Conservation (phyloP, 2,329 filamentous ascomycete species). For the Stromatinia cepivora region DNA sequence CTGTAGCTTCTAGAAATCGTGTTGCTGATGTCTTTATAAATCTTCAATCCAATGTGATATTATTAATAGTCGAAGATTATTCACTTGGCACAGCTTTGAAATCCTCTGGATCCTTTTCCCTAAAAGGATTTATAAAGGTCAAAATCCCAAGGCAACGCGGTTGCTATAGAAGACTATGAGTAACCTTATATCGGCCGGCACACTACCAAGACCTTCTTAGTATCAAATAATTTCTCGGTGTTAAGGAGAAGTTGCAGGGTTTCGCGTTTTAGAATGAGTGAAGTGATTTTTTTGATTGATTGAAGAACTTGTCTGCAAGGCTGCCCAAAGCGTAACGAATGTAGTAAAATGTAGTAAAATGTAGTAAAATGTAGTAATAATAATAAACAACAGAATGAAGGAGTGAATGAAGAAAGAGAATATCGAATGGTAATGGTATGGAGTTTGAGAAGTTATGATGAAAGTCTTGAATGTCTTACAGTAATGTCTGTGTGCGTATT, state of each 20-base stretch:
- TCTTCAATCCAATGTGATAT: neutral
- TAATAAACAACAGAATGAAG: neutral
- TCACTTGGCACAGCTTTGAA: slow-evolving; percentile 1
- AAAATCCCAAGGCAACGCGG: slow-evolving; percentile 22
- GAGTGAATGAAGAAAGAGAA: neutral
- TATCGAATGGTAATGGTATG: neutral
- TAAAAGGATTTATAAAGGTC: neutral
- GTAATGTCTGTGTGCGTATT: neutral
- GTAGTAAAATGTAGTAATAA: neutral
- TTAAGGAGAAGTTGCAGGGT: slow-evolving; percentile 22
- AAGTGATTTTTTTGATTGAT: slow-evolving; percentile 16
- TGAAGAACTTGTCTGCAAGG: slow-evolving; percentile 1
- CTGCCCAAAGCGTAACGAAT: slow-evolving; percentile 16
- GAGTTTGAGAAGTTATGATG: neutral
- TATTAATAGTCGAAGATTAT: neutral
- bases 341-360: neutral
- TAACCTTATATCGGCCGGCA: slow-evolving; percentile 7
- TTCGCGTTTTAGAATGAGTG: slow-evolving; percentile 17
- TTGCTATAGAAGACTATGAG: slow-evolving; percentile 34
- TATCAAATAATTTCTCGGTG: slow-evolving; percentile 26
- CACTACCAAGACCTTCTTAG: slow-evolving; percentile 16
- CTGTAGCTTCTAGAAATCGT: neutral
- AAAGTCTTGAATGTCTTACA: slow-evolving; percentile 6
- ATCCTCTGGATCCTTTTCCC: neutral
- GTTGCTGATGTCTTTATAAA: neutral